Conservation (phyloP, 768 basidiomycete genomes). For the Suillus subaureus region DNA sequence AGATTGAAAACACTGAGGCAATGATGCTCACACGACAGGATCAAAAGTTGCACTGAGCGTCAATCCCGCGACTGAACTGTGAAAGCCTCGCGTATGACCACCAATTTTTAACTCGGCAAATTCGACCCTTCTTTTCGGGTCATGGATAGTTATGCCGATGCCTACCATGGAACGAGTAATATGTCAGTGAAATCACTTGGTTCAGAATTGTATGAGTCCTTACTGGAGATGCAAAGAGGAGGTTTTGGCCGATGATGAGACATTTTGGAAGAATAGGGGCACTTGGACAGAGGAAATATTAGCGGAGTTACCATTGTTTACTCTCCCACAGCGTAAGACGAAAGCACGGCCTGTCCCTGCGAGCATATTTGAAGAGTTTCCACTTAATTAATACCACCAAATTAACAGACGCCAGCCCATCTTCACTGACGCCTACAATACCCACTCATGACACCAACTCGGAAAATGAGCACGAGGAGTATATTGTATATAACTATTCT, state of each 20-base stretch:
- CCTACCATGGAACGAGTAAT: too few relatives aligned
- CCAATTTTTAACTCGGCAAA: not conserved
- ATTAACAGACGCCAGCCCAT: not conserved
- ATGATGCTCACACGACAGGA: not conserved
- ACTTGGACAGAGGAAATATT: too few relatives aligned
- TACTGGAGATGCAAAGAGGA: too few relatives aligned
- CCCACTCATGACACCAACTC: not conserved
- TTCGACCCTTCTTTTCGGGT: not conserved
- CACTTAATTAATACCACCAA: not conserved
- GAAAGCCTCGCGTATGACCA: not conserved
- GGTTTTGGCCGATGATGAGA: too few relatives aligned
- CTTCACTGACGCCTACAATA: not conserved
- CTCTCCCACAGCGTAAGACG: too few relatives aligned
- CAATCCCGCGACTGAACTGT: not conserved
- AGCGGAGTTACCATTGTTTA: too few relatives aligned
- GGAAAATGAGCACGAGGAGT: not conserved
- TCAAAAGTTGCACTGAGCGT: not conserved
- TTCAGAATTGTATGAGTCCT: too few relatives aligned
- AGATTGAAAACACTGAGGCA: not conserved
- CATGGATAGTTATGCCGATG: too few relatives aligned
- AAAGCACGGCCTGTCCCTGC: not conserved
- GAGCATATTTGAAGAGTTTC: not conserved
- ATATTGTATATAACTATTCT: not conserved
- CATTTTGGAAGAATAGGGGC: too few relatives aligned
- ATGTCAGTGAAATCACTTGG: too few relatives aligned